A percentile compares a stretch with the other conserved stretches of the same genome.
These are phyloP conservation scores for Solanum tarapatanum DNA, from an alignment of 257 asterid genomes.

Conservation along the genomic window DNA sequence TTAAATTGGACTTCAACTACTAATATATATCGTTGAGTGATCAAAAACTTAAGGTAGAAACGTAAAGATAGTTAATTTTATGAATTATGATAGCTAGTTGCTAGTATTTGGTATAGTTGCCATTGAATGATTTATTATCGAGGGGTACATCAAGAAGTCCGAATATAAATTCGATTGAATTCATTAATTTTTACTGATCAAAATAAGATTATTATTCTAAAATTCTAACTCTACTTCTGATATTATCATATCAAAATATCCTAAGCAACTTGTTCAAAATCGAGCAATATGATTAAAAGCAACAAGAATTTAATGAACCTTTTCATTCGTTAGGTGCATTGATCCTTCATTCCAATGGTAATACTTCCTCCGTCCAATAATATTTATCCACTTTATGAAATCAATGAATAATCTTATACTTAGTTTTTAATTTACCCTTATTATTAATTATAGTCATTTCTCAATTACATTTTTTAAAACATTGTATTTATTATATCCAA, in stretches of 20 bases:
- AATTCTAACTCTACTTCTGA: not conserved
- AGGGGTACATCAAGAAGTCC: not conserved
- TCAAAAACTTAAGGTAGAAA: not conserved
- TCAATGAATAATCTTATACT: no score
- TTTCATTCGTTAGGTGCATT: not conserved
- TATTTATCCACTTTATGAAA: no score
- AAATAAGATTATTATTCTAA: not conserved
- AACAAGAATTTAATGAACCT: not conserved
- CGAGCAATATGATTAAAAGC: not conserved
- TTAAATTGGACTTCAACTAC: not conserved
- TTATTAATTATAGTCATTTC: no score
- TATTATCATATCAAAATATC: not conserved
- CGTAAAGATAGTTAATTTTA: not conserved
- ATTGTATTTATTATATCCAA: no score
- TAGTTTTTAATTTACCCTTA: accelerated
- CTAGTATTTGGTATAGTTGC: not conserved
- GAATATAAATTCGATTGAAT: not conserved
- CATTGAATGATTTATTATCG: not conserved
- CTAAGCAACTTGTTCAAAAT: not conserved
- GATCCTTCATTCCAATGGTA: not conserved
- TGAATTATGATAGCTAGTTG: not conserved
- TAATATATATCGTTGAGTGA: not conserved
- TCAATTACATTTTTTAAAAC: no score
- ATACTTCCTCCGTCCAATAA: no score
- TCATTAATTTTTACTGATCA: not conserved